Evolutionary conservation across 345 rosid species (phyloP).

Genomic region (Physaria fendleri): DNA sequence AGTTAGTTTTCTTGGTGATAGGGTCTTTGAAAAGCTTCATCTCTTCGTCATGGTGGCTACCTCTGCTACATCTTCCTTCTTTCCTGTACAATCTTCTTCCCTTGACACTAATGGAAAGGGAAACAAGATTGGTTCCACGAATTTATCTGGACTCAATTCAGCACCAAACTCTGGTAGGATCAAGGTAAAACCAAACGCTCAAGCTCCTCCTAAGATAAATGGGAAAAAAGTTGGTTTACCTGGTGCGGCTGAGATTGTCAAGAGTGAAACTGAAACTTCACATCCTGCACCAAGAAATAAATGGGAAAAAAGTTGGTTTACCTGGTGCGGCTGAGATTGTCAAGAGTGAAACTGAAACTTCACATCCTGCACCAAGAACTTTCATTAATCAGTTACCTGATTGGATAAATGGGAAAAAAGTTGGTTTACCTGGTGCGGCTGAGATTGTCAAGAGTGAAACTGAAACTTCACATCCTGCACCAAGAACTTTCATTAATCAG

Average conservation of each 20-base stretch:
- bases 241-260: constrained; percentile 40
- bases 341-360: too few relatives aligned
- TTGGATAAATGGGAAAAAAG: too few relatives aligned
- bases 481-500: constrained; percentile 89
- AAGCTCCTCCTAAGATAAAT: constrained; percentile 82
- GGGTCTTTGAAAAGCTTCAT: constrained; percentile 25
- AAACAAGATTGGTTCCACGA: too few relatives aligned
- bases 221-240: constrained; percentile 53
- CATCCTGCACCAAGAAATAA: too few relatives aligned
- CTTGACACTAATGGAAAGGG: constrained; percentile 44
- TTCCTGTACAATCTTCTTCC: constrained; percentile 48
- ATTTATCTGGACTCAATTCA: too few relatives aligned
- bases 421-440: too few relatives aligned
- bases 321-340: too few relatives aligned
- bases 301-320: too few relatives aligned
- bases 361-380: too few relatives aligned
- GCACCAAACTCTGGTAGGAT: constrained; percentile 47
- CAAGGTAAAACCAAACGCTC: constrained; percentile 84
- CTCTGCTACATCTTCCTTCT: constrained; percentile 69
- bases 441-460: too few relatives aligned
- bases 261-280: constrained; percentile 40
- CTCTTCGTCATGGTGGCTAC: constrained; percentile 60
- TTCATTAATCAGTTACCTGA: constrained; percentile 94
- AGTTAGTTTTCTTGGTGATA: background rate
- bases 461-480: too few relatives aligned